Conservation (phyloP, 2,329 filamentous ascomycete genomes). For the Colletotrichum sp. region DNA sequence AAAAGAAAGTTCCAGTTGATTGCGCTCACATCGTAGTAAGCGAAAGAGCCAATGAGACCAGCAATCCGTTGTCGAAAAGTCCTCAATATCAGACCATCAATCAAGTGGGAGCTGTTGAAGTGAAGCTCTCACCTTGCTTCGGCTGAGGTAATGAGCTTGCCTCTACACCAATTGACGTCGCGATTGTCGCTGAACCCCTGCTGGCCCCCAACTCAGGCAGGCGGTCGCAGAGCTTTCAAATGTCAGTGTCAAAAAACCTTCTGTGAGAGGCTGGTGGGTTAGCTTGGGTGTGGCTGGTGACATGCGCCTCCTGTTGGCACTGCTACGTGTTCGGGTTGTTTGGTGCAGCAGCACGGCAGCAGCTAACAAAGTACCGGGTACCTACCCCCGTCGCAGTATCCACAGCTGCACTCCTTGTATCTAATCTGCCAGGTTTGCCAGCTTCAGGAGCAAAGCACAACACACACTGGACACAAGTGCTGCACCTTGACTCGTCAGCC, state of each 20-base stretch:
- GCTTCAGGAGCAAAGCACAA: conserved; percentile 16
- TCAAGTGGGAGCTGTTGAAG: not conserved
- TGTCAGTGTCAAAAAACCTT: not conserved
- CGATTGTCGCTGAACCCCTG: not conserved
- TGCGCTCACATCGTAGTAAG: conserved; percentile 2
- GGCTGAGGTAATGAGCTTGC: not conserved
- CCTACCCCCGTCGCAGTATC: not conserved
- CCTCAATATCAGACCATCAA: not conserved
- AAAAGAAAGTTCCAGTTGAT: not conserved
- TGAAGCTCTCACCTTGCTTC: not conserved
- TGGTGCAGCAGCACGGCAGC: not conserved
- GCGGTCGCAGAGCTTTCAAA: conserved; percentile 2
- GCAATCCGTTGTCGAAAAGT: not conserved
- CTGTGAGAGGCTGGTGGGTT: not conserved
- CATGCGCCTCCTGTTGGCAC: not conserved
- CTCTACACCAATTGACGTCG: not conserved
- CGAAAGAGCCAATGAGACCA: not conserved
- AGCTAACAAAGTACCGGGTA: not conserved
- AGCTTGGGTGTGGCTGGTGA: conserved; percentile 3
- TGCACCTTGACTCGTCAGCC: conserved; percentile 19
- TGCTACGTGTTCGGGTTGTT: not conserved
- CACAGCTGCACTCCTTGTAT: conserved; percentile 16
- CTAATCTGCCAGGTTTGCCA: conserved; percentile 18
- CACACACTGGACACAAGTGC: not conserved
- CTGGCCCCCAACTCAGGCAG: not conserved